Evolutionary conservation across 2,329 filamentous ascomycete species (phyloP), one percentile per base, ranked within the genome.

Genomic region (Simplicillium sp.): DNA sequence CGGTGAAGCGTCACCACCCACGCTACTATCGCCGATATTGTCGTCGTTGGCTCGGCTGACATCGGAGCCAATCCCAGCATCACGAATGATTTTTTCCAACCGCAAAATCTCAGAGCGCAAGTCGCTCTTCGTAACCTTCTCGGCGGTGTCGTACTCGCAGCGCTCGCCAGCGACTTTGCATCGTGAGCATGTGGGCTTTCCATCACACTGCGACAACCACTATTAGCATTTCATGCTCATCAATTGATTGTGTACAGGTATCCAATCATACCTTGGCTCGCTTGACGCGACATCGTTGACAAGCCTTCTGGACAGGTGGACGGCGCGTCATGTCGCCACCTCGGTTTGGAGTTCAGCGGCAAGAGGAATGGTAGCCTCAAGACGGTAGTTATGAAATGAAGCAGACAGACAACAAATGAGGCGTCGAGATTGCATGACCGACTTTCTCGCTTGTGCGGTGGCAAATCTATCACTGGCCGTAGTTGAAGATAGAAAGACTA

Each of bases 71-170:
- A 25, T 25, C 20, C 20, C 20, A 9, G 6, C 20, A 25, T 34
- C 32, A 4, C n/a, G 28, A 12, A 37, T 11, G 29, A 46, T 45
- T 39, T 46, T 41, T 9, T 44, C 44, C 2, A 54, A 41, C 1
- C 51, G 39, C 38, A 45, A 49, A 14, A 54, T 53, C 15, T 54
- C 49, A 2, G 49, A 46, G 3, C 50, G 38, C 1, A 54, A 25
- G 13, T 53, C 50, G 29, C 45, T 31, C 15, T 48, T 48, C 7
- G 44, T 44, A 11, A 41, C 34, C 33, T 42, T 39, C 20, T 39
- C 35, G 13, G 16, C 38, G 11, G 34, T 29, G 20, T 32, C 36
- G 40, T 44, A 48, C 3, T 42, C 40, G 36, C 46, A 48, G 7
- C 18, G 14, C n/a, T 43, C 36, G 18, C 11, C 29, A 41, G 34